Conservation (phyloP, 495 filamentous ascomycete genomes). For the Hapsidospora chrysogenum region DNA sequence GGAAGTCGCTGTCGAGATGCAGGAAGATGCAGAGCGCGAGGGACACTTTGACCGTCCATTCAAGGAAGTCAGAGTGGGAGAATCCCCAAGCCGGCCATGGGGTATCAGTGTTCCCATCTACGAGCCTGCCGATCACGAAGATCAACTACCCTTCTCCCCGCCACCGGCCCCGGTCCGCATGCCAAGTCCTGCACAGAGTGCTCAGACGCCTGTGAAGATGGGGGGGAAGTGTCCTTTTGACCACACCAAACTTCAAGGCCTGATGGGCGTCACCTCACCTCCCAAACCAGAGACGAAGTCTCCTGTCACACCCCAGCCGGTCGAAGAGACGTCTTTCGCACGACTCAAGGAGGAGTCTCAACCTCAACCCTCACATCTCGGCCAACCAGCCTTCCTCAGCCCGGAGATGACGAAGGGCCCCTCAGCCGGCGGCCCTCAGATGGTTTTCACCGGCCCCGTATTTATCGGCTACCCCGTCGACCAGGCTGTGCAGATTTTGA, state of each 20-base stretch:
- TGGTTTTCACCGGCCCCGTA: conserved; percentile 69
- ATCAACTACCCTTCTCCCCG: conserved; percentile 19
- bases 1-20: conserved; percentile 21
- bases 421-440: conserved; percentile 30
- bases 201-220: conserved; percentile 9
- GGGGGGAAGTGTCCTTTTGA: conserved; percentile 28
- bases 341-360: conserved; percentile 1
- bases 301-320: not conserved
- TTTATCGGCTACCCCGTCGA: conserved; percentile 80
- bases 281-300: not conserved
- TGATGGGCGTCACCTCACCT: not conserved
- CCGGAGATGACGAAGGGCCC: conserved; percentile 7
- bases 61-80: conserved; percentile 70
- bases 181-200: conserved; percentile 10
- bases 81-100: conserved; percentile 83
- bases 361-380: not conserved
- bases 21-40: conserved; percentile 23
- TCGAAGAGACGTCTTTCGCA: not conserved
- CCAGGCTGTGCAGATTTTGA: conserved; percentile 54
- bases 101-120: conserved; percentile 62
- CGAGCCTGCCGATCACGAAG: conserved; percentile 12
- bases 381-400: conserved; percentile 25
- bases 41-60: conserved; percentile 63
- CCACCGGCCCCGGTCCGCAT: conserved; percentile 21
- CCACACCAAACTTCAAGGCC: conserved; percentile 17